Base-by-base conservation (phyloP, 192 early-diverging fungal genomes). In the Diversispora eburnea region DNA sequence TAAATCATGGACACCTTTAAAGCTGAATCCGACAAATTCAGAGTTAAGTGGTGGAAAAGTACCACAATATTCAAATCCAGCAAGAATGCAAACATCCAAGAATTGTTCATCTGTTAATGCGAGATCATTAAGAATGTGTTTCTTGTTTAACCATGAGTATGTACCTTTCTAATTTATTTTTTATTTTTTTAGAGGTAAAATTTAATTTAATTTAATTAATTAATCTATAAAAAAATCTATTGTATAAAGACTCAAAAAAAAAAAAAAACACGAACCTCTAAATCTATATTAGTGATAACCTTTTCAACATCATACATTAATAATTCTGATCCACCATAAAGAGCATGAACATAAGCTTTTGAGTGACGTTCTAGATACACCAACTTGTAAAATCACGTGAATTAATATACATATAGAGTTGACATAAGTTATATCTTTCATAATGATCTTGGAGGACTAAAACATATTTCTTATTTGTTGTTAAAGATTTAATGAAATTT, bases 21-120 rank as follows among this genome's bases (percentile, higher is more conserved):
- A 92, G 3, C 87, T 82, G 58, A 92, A 93, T 15, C 83, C 80
- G 46, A 80, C 77, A 59, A 81, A 78, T 41, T 79, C 75, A 72
- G n/a, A n/a, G n/a, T n/a, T n/a, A n/a, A 94, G 82, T 42, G 90
- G 85, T 62, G 90, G 90, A 69, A 92, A 91, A 1, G 88, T 91
- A 48, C 83, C 81, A 67, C 85, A 88, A 80, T 89, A 87, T 59
- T 94, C 91, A 58, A 86, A 91, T 46, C 92, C 92, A 7, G 91
- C 91, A 67, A 94, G 78, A 67, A 94, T 89, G 77, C 92, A 94
- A 47, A 89, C 81, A 73, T 94, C 92, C 54, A 92, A 77, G 63
- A 94, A 86, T 65, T 91, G 92, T 10, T 92, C 91, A 41, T 85
- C 77, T 3, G 84, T 68, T 43, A 94, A 73, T 20, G 82, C 78